Evolutionary conservation across 1,284 basidiomycete species (phyloP), one percentile per base, ranked within the genome.

Genomic region (Cutaneotrichosporon cavernicola): DNA sequence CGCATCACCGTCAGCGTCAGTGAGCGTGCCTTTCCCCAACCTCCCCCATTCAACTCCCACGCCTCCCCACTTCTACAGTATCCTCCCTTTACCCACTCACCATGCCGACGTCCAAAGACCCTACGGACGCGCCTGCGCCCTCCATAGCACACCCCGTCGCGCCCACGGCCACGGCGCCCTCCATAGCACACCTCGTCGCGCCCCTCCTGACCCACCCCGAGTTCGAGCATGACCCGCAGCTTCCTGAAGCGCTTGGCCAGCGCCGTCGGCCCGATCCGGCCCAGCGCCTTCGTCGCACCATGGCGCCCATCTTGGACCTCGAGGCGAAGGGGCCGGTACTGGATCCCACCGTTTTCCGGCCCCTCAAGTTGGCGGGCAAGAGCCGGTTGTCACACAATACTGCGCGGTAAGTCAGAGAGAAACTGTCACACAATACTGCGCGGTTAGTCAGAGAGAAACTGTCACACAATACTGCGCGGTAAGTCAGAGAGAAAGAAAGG

Each of bases 351-450:
- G 76, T 78, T 66, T 99, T 92, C 89, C 86, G 90, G 75, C 83
- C 89, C 66, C 97, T 91, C 83, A 85, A 89, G 56, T 86, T 99
- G 62, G 82, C 84, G 65, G 85, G 90, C 73, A 97, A 95, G 82
- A 89, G 87, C 56, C 83, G 86, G 70, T 84, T 98, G 65, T 96
- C 94, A n/a, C 90, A 90, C 68, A 98, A 99, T 82, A 97, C 95
- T 59, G 26, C 26, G 1, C 26, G 26, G 26, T 26, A 26, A 26
- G 88, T 34, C 18, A n/a, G 47, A 11, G n/a, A 51, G 1, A 14
- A 10, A 38, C n/a, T n/a, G n/a, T n/a, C n/a, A n/a, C n/a, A n/a
- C n/a, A n/a, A n/a, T n/a, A n/a, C n/a, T n/a, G n/a, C n/a, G n/a
- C n/a, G n/a, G n/a, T n/a, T n/a, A n/a, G n/a, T n/a, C n/a, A n/a